Evolutionary conservation across 495 filamentous ascomycete genomes (phyloP).

Genomic region (Penicillium waksmanii): DNA sequence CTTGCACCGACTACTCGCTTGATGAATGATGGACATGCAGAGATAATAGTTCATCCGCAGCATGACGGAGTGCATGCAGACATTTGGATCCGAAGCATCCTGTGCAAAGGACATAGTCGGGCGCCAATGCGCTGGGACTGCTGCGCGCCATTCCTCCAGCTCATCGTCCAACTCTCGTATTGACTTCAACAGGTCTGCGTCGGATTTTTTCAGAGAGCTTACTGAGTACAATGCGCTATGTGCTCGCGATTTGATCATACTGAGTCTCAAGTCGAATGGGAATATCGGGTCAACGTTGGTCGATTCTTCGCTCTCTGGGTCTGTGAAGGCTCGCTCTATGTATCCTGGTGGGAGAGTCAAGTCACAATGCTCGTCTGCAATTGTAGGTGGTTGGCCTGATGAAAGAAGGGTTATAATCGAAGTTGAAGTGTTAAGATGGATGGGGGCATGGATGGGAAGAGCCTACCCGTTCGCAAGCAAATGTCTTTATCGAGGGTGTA

Average conservation of each 20-base stretch:
- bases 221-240: slow-evolving; percentile 53
- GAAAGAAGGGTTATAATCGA: neutral
- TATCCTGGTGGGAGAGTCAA: slow-evolving; percentile 53
- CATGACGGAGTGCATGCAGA: slow-evolving; percentile 49
- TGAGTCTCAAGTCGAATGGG: slow-evolving; percentile 52
- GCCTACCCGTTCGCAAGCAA: slow-evolving; percentile 43
- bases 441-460: neutral
- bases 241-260: slow-evolving; percentile 54
- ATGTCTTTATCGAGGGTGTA: slow-evolving; percentile 57
- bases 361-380: slow-evolving; percentile 58
- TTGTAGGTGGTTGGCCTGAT: slow-evolving; percentile 49
- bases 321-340: slow-evolving; percentile 35
- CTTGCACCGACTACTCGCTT: slow-evolving; percentile 52
- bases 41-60: slow-evolving; percentile 56
- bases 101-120: slow-evolving; percentile 48
- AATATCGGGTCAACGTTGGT: slow-evolving; percentile 39
- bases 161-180: slow-evolving; percentile 58
- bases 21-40: slow-evolving; percentile 55
- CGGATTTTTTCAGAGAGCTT: slow-evolving; percentile 48
- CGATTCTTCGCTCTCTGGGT: slow-evolving; percentile 29
- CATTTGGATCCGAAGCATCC: slow-evolving; percentile 38
- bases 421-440: neutral
- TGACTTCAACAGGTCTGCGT: slow-evolving; percentile 54
- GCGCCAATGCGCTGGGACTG: slow-evolving; percentile 45
- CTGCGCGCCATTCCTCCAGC: slow-evolving; percentile 53